Evolutionary conservation across 2,329 filamentous ascomycete species (phyloP).

Genomic region (Ceratocystis eucalypticola): DNA sequence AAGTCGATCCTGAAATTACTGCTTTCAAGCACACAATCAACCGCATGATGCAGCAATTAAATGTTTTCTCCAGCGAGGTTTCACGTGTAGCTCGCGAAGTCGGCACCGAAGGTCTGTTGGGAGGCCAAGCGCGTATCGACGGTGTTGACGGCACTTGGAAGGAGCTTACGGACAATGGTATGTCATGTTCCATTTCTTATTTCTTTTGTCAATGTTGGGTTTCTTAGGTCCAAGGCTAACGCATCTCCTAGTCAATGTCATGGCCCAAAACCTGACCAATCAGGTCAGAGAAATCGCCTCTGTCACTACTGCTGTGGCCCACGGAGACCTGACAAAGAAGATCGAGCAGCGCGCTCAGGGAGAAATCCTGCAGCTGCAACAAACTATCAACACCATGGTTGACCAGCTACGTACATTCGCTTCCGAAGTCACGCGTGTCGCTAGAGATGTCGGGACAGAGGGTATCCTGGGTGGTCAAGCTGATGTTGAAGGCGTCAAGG

Average conservation of each 20-base stretch:
- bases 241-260: constrained; percentile 54
- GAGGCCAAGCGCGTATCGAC: constrained; percentile 84
- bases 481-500: constrained; percentile 69
- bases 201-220: not conserved
- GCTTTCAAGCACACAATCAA: constrained; percentile 98
- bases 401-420: constrained; percentile 74
- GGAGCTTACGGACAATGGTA: constrained; percentile 78
- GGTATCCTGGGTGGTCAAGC: constrained; percentile 72
- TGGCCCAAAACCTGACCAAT: constrained; percentile 70
- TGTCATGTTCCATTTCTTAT: constrained; percentile 18
- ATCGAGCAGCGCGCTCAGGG: constrained; percentile 69
- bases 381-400: constrained; percentile 84
- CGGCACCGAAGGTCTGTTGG: constrained; percentile 86
- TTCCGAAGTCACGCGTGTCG: constrained; percentile 70
- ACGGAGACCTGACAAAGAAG: constrained; percentile 72
- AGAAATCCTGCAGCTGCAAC: constrained; percentile 70
- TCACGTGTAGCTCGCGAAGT: constrained; percentile 90
- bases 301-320: constrained; percentile 70
- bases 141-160: constrained; percentile 97
- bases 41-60: constrained; percentile 96
- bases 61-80: constrained; percentile 92
- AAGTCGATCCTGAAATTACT: constrained; percentile 96
- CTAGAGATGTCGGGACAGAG: constrained; percentile 72
- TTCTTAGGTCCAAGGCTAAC: constrained; percentile 26
- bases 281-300: constrained; percentile 78